Evolutionary conservation across 192 early-diverging fungal species (phyloP), one percentile per base, ranked within the genome.

Genomic region (Coemansia sp.): DNA sequence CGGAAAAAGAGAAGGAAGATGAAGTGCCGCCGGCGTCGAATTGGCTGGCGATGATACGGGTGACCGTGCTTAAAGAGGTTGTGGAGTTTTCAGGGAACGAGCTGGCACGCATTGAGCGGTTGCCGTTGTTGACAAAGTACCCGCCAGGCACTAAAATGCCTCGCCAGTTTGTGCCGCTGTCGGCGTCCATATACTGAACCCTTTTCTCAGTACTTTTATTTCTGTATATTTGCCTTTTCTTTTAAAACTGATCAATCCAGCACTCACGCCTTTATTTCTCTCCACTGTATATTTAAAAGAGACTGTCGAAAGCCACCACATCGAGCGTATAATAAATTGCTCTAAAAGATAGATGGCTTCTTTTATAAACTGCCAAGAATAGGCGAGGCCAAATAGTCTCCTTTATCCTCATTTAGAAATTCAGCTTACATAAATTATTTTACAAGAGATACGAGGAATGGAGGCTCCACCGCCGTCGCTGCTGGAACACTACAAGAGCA

Each of bases 1-100:
- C 24, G 27, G 25, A 45, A 22, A 2, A 12, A 11, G 65, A 53
- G 19, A 21, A 21, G 19, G 24, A n/a, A 7, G 11, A 22, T 11
- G 59, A 56, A 4, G 51, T 24, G 17, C 19, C 15, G 24, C 55
- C 54, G 39, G 62, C 39, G 37, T 48, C 38, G 15, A 74, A 74
- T 43, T 68, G 65, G 68, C 29, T 80, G 61, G 65, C 62, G 11
- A 63, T 60, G 1, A 74, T 63, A 17, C 61, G 78, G 1, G 23
- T 63, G 10, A 21, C 66, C 1, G 56, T 75, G 19, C 59, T 81
- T 17, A 72, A 50, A n/a, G 72, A 75, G 23, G 78, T 81, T 53
- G 61, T 68, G 14, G 55, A 63, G 21, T 81, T 81, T 24, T 67
- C 62, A 5, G 19, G 24, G 9, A 51, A 24, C 11, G 78, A 75